Evolutionary conservation across 2,329 filamentous ascomycete genomes (phyloP), one percentile per base, ranked within the genome.

Genomic region (Aspergillus tubingensis): DNA sequence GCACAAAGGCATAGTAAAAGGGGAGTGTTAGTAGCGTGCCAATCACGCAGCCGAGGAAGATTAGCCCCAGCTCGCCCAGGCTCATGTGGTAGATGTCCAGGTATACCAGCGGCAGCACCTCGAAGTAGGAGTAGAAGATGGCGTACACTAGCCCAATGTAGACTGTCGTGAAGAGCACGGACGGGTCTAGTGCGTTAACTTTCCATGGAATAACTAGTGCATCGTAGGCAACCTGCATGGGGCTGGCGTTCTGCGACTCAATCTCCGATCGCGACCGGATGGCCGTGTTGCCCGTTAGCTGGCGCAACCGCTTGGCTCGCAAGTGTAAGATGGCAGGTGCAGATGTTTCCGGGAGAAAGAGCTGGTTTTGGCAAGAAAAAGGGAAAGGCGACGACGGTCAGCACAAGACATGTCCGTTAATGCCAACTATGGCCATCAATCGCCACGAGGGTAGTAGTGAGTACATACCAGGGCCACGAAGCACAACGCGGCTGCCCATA

Each of bases 341-440:
- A 7, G 55, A 63, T 21, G 67, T 69, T 51, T 69, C 67, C 3
- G 66, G 67, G 11, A 69, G 30, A 27, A 62, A 63, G 25, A 61
- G 23, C 50, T 32, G 27, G 19, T 48, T 11, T 38, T 5, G 11
- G 36, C 13, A 19, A 10, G 15, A 30, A 27, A 53, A 19, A 3
- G 39, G 39, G 2, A 5, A 43, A 5, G n/a, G n/a, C 6, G 39
- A 41, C 15, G 15, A 3, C 11, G 10, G 27, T 30, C 27, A 30
- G 27, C 27, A 30, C 27, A 11, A 30, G 27, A 30, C 8, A 11
- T 30, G 27, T 30, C 27, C 27, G 27, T 11, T 30, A 30, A 30
- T 30, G 27, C 8, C 10, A 5, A 30, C 10, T 2, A 30, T 11
- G 27, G 27, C 27, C 27, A 30, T 11, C 27, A 30, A 4, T 30